phyloP scores from a whole-genome alignment of 2,329 filamentous ascomycete genomes.

The Trichoderma brevicompactum region DNA sequence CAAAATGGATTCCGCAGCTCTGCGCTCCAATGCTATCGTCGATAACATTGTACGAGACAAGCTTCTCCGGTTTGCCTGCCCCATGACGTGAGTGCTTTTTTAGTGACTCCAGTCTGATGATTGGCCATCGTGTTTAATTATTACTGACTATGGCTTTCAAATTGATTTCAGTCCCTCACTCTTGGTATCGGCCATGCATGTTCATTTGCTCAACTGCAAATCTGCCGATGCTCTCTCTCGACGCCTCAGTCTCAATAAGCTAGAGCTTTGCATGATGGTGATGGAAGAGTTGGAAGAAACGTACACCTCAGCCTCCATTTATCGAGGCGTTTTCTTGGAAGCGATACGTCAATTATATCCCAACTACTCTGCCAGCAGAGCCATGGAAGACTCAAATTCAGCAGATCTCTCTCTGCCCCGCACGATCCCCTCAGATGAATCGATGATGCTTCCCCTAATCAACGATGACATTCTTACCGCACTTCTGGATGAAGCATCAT shows the following conservation, averaged over 20 bases:
- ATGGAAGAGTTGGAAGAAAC: slow-evolving; percentile 17
- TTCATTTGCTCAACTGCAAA: slow-evolving; percentile 16
- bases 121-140: neutral
- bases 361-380: neutral
- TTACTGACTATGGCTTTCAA: neutral
- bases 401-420: neutral
- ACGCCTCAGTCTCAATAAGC: slow-evolving; percentile 4
- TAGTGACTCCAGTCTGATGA: no score
- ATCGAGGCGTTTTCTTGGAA: slow-evolving; percentile 9
- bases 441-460: neutral
- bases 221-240: slow-evolving; percentile 16
- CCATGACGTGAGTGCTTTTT: slow-evolving; percentile 18
- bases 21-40: slow-evolving; percentile 1
- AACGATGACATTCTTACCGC: slow-evolving; percentile 7
- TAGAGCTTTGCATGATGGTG: slow-evolving; percentile 15
- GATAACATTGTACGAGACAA: slow-evolving; percentile 12
- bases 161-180: neutral
- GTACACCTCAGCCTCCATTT: slow-evolving; percentile 9
- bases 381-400: neutral
- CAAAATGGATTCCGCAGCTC: slow-evolving; percentile 14
- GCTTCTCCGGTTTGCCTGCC: neutral
- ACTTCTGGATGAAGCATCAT: slow-evolving; percentile 6
- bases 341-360: slow-evolving; percentile 6
- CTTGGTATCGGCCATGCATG: slow-evolving; percentile 16
- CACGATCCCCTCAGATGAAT: neutral